Base-by-base conservation (phyloP, 2,329 filamentous ascomycete species). In the Sporothrix brunneoviolacea region DNA sequence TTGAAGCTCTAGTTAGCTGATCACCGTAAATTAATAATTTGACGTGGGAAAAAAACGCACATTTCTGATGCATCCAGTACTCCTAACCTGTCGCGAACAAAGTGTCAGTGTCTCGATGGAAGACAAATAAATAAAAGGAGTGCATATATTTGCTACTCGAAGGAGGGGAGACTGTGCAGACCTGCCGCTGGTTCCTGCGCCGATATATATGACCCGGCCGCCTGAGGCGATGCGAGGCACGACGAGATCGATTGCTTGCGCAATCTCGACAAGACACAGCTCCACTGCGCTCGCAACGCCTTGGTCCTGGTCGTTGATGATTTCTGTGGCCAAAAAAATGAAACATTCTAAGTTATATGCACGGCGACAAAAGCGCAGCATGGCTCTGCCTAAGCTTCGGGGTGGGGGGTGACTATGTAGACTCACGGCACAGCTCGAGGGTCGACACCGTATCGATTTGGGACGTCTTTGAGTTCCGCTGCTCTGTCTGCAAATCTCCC, bases 171-270 rank as follows among this genome's bases (percentile, higher is more conserved):
- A n/a, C n/a, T n/a, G n/a, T n/a, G n/a, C n/a, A n/a, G n/a, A 70
- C 68, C 69, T 65, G 48, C 70, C 68, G 52, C 70, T 73, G 3
- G 69, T 72, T 13, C 70, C 68, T 3, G 69, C 70, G 9, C 69
- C 69, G n/a, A 68, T 65, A 54, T 69, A 68, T 8, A 65, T 42
- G 33, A 69, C 60, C 49, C 66, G 57, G 18, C 68, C 67, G 18
- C 67, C 64, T 12, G 40, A 44, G n/a, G 59, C 59, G 15, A 69
- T 62, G 4, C 64, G 62, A 3, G 55, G 55, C 10, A 61, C 56
- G 16, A 68, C 27, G 1, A 58, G 55, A 50, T 69, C 65, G 32
- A 69, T 66, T 6, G 64, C 62, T 6, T 46, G 56, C 3, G 65
- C 64, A 27, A 70, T 67, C 2, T 58, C 53, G 0, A 62, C 57